Conservation (phyloP, 2,329 filamentous ascomycete species). For the Ophiognomonia clavigignenti-juglandacearum region DNA sequence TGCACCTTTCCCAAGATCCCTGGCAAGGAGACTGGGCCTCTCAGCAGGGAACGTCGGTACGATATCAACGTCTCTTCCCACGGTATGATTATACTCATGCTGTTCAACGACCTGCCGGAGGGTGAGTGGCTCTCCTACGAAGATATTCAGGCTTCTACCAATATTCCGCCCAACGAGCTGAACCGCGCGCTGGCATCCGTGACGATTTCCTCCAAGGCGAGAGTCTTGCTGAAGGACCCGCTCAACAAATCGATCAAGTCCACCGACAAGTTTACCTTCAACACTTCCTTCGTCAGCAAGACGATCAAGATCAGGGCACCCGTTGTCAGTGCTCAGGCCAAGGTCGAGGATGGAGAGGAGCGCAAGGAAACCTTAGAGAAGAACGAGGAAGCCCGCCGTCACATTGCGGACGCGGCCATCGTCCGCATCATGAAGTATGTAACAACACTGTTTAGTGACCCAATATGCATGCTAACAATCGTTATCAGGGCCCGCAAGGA, state of each 20-base stretch:
- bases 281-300: constrained; percentile 75
- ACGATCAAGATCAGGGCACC: constrained; percentile 86
- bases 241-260: constrained; percentile 71
- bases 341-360: constrained; percentile 72
- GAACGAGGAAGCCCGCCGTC: constrained; percentile 66
- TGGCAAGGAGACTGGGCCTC: constrained; percentile 59
- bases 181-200: constrained; percentile 75
- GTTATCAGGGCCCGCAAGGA: constrained; percentile 65
- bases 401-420: constrained; percentile 70
- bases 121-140: constrained; percentile 54
- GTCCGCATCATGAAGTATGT: constrained; percentile 84
- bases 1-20: constrained; percentile 70
- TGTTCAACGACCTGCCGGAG: constrained; percentile 75
- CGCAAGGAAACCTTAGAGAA: constrained; percentile 69
- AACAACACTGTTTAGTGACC: neutral
- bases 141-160: constrained; percentile 78
- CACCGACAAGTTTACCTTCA: constrained; percentile 77
- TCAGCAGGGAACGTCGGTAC: constrained; percentile 67
- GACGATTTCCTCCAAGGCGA: constrained; percentile 76
- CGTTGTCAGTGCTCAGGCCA: constrained; percentile 74
- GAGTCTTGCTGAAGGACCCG: constrained; percentile 76
- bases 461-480: constrained; percentile 23
- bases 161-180: constrained; percentile 71
- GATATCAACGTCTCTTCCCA: constrained; percentile 92
- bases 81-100: constrained; percentile 80